Percentiles rank a stretch among this genome's conserved stretches.
Evolutionary conservation across 163 green algal genomes (phyloP).

Genomic region (Scenedesmus sp.): DNA sequence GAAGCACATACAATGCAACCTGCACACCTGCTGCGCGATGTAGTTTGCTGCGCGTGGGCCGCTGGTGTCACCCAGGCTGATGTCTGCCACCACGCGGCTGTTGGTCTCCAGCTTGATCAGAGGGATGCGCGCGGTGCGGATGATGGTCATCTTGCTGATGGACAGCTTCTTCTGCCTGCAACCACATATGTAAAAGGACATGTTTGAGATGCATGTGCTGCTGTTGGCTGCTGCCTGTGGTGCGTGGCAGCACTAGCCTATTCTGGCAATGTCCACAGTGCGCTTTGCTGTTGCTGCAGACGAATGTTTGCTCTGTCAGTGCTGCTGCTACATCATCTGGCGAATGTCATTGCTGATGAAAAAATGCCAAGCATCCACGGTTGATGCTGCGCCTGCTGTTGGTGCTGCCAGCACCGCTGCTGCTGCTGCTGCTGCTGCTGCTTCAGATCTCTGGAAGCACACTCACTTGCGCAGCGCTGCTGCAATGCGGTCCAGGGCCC

Average conservation of each 20-base stretch:
- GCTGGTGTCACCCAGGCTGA: conserved; percentile 62
- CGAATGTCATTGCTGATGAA: no score
- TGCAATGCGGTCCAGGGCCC: conserved; percentile 34
- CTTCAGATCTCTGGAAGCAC: neutral
- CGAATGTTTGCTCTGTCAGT: neutral
- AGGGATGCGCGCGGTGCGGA: conserved; percentile 66
- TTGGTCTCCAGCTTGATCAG: conserved; percentile 63
- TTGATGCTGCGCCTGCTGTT: neutral
- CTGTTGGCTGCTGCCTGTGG: no score
- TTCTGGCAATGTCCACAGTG: neutral
- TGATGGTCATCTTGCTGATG: conserved; percentile 58
- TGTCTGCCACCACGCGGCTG: conserved; percentile 60
- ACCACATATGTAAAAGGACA: neutral
- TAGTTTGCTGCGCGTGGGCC: conserved; percentile 61
- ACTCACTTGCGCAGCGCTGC: conserved; percentile 12
- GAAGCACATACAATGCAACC: neutral
- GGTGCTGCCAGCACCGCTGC: neutral
- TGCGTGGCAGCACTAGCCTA: neutral
- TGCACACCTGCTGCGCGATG: conserved; percentile 64
- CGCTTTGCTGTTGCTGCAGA: neutral
- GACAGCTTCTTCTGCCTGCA: conserved; percentile 51
- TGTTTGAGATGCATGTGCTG: no score
- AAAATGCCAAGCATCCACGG: neutral
- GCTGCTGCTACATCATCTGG: neutral
- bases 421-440: neutral